Evolutionary conservation across 2,329 filamentous ascomycete genomes (phyloP), one percentile per base, ranked within the genome.

Genomic region (Fusarium stilboides): DNA sequence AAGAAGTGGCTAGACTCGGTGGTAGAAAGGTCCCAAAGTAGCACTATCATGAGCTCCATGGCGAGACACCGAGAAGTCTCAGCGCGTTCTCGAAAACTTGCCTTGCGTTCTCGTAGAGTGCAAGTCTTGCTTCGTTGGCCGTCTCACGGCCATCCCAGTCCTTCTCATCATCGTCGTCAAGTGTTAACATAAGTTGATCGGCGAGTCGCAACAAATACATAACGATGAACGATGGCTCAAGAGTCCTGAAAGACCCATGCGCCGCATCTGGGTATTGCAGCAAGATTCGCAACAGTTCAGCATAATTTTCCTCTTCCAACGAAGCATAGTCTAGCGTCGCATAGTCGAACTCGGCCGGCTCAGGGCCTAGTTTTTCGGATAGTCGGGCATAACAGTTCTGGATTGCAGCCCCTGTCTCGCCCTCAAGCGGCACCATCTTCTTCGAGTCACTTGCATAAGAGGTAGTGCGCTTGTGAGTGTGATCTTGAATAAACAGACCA

Each of bases 181-280:
- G 81, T 0, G 69, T 71, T 0, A 13, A 1, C 54, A 58, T 62
- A 1, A 73, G 4, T 1, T 74, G 66, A 4, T 76, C 71, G 0
- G 63, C 40, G 0, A 76, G 15, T 2, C 74, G 65, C 0, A 33
- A 5, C 1, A 92, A 79, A 73, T 92, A 92, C 2, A 85, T 88
- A 28, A 92, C 80, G n/a, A 91, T 84, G 0, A 88, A 90, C 4
- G 88, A 84, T 0, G 90, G 89, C 72, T 92, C 90, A n/a, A 89
- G 85, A 0, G 87, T 90, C 80, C 87, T 90, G 76, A 87, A 81
- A 0, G 89, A 89, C 62, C 89, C 88, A 63, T 87, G 74, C 39
- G 90, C 85, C 2, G 89, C 85, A 61, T 92, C 90, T 0, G 89
- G 90, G 80, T 88, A 92, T 59, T 89, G 86, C 0, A 89, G 83